phyloP scores from a whole-genome alignment of 2,329 filamentous ascomycete genomes.

The Pestalotiopsis sp. region DNA sequence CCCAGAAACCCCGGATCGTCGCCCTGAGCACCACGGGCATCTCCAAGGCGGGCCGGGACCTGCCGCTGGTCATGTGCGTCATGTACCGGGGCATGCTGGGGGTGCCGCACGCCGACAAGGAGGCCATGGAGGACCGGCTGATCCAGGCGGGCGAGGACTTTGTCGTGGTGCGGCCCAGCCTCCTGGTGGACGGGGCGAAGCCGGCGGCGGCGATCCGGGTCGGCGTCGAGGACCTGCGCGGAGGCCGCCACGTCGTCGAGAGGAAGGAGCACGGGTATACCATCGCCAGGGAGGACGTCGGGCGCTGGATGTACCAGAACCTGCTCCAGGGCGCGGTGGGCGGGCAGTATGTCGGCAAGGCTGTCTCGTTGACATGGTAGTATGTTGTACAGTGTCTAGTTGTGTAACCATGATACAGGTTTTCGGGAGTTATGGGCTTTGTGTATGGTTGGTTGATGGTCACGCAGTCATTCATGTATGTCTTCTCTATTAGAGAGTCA shows the following conservation, averaged over 20 bases:
- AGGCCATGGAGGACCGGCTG: conserved; percentile 44
- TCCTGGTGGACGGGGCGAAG: conserved; percentile 35
- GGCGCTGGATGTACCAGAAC: conserved; percentile 49
- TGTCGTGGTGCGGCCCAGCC: conserved; percentile 40
- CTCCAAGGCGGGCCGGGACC: conserved; percentile 39
- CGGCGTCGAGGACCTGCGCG: conserved; percentile 41
- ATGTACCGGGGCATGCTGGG: conserved; percentile 45
- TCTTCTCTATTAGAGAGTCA: too few species aligned
- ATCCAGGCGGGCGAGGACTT: conserved; percentile 34
- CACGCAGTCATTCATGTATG: too few species aligned
- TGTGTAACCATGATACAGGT: too few species aligned
- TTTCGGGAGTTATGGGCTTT: too few species aligned
- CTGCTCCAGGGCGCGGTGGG: conserved; percentile 26
- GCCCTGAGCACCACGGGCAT: conserved; percentile 48
- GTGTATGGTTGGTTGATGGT: too few species aligned
- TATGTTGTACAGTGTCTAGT: not conserved
- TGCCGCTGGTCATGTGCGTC: conserved; percentile 45
- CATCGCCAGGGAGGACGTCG: conserved; percentile 50
- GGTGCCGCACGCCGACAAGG: conserved; percentile 51
- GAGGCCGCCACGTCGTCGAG: conserved; percentile 26
- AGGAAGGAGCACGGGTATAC: conserved; percentile 46
- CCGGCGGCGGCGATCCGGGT: conserved; percentile 34
- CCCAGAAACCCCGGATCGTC: conserved; percentile 38
- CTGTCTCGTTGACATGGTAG: not conserved
- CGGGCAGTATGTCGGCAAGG: not conserved